These are phyloP conservation scores for Penicillium paradoxum DNA, from an alignment of 495 filamentous ascomycete species.

Conservation along the genomic window DNA sequence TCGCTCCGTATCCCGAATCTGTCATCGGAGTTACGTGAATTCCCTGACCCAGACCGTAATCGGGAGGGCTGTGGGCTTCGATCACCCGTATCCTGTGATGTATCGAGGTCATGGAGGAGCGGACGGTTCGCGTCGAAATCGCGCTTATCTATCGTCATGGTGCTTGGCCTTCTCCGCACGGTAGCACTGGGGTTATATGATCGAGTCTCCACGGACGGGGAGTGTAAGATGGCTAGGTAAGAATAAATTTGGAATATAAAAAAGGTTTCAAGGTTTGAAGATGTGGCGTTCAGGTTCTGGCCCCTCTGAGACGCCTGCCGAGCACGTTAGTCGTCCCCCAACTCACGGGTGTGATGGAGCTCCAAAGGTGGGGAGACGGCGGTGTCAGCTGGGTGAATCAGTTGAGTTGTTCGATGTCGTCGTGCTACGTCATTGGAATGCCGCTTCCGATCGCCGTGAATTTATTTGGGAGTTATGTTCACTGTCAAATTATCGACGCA, in stretches of 20 bases:
- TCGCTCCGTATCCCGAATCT: constrained; percentile 26
- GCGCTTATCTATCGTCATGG: constrained; percentile 51
- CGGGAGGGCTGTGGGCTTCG: constrained; percentile 2
- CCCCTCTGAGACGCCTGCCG: neutral
- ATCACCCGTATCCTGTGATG: constrained; percentile 17
- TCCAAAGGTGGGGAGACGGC: constrained; percentile 9
- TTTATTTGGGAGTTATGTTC: constrained; percentile 1
- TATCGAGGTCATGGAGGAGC: constrained; percentile 34
- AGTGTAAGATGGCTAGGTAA: neutral
- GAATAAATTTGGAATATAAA: neutral
- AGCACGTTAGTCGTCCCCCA: neutral
- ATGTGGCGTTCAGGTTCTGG: neutral
- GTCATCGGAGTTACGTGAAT: constrained; percentile 16
- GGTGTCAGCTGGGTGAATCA: constrained; percentile 29
- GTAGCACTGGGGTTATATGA: neutral
- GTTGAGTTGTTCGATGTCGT: constrained; percentile 15
- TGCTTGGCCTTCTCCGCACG: constrained; percentile 10
- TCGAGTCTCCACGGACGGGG: neutral
- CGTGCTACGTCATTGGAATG: constrained; percentile 19
- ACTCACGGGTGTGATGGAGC: constrained; percentile 4
- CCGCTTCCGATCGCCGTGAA: neutral
- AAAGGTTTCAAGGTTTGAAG: neutral
- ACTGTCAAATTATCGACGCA: neutral
- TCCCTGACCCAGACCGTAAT: constrained; percentile 21
- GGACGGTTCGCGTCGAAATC: constrained; percentile 55